phyloP scores from a whole-genome alignment of 805 yeast genomes.

The Saturnispora serradocipensis region DNA sequence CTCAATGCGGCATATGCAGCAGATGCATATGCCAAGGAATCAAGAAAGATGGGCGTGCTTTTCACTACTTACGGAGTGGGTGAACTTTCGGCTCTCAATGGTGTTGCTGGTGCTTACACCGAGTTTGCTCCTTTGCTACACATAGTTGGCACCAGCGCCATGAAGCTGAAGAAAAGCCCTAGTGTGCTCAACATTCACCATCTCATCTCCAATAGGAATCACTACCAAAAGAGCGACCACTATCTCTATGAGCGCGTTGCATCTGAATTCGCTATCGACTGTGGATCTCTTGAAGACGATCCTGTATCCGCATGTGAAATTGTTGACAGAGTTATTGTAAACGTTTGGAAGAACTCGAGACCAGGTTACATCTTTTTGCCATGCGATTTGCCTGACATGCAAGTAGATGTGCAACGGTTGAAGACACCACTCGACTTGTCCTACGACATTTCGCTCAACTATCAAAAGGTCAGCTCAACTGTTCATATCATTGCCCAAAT shows the following conservation, averaged over 20 bases:
- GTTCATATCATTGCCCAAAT: slow-evolving; percentile 27
- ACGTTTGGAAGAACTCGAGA: slow-evolving; percentile 48
- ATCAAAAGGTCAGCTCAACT: slow-evolving; percentile 16
- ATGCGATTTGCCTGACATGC: slow-evolving; percentile 53
- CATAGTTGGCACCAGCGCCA: slow-evolving; percentile 59
- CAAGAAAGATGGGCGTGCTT: slow-evolving; percentile 55
- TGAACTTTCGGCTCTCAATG: slow-evolving; percentile 75
- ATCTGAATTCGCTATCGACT: slow-evolving; percentile 43
- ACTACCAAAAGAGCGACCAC: slow-evolving; percentile 53
- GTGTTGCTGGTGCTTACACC: slow-evolving; percentile 82
- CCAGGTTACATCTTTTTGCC: slow-evolving; percentile 86
- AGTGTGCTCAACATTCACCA: slow-evolving; percentile 38
- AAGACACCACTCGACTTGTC: slow-evolving; percentile 21
- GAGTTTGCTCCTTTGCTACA: slow-evolving; percentile 82
- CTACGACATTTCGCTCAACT: slow-evolving; percentile 14
- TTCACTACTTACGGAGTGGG: slow-evolving; percentile 90
- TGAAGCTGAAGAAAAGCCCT: slow-evolving; percentile 14
- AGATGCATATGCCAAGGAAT: slow-evolving; percentile 75
- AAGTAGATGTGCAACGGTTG: slow-evolving; percentile 32
- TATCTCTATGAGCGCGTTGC: slow-evolving; percentile 57
- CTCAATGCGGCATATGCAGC: slow-evolving; percentile 84
- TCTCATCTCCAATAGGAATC: slow-evolving; percentile 43
- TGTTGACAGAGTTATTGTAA: slow-evolving; percentile 57
- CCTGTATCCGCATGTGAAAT: slow-evolving; percentile 43
- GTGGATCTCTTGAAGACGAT: slow-evolving; percentile 38